phyloP scores from a whole-genome alignment of 2,329 filamentous ascomycete genomes.

The Sporothrix humicola region DNA sequence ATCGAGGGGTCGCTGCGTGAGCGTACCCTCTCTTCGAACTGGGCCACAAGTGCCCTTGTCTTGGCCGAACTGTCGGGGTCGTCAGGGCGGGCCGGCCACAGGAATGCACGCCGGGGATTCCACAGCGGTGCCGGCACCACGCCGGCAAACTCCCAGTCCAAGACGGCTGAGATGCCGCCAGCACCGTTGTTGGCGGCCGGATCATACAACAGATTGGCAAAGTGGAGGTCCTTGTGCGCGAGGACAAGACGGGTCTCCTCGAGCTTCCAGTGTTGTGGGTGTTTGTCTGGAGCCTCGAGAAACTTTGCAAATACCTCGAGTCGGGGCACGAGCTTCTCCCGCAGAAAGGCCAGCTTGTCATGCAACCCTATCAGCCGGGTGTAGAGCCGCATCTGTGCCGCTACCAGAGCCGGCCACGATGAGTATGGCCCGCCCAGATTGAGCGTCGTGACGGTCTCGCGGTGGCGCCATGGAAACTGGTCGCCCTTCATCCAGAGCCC shows the following conservation, averaged over 20 bases:
- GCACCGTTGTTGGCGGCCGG: background rate
- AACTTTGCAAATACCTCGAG: background rate
- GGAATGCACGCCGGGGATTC: background rate
- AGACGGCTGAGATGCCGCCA: background rate
- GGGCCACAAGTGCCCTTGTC: background rate
- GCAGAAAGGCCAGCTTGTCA: background rate
- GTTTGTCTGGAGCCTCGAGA: background rate
- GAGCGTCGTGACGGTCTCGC: background rate
- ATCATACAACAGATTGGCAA: background rate
- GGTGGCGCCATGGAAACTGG: too few species aligned
- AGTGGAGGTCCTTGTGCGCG: slow-evolving; percentile 5
- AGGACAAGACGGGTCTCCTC: background rate
- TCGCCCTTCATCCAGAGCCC: background rate
- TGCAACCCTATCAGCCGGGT: background rate
- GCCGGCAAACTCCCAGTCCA: background rate
- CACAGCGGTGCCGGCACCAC: background rate
- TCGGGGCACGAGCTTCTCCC: background rate
- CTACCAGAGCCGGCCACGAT: background rate
- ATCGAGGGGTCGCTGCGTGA: background rate
- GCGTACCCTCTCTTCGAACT: background rate
- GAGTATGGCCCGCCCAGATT: background rate
- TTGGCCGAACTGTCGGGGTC: background rate
- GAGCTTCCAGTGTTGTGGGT: background rate
- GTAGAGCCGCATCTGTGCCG: background rate
- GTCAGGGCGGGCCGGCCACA: background rate